Evolutionary conservation across 352 stramenopile species (phyloP), one percentile per base, ranked within the genome.

Genomic region (Achlya hypogyna): DNA sequence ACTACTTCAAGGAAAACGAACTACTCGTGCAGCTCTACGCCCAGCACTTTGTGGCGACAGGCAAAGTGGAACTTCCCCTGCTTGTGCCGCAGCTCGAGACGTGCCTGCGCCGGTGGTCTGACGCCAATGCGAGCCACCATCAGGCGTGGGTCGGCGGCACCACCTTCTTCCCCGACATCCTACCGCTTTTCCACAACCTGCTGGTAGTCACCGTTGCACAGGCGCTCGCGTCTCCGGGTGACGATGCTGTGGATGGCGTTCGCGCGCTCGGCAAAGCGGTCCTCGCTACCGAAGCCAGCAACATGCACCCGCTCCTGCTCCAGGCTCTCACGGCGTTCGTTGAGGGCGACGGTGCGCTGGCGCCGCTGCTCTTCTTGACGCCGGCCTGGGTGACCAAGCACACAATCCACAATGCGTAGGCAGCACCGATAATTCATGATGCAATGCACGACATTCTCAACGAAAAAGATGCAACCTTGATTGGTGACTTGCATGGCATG

Each of bases 1-100:
- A 92, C 62, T 92, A 86, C 63, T 92, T 87, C 54, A 78, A 75
- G 29, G 81, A 92, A 54, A 45, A 56, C 0, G 84, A 89, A 34
- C 69, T 88, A 20, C 49, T 87, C 28, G 81, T 80, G 18, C 84
- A 92, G 64, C 77, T 88, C 31, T 72, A 77, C 27, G 67, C 79
- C 9, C 75, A 74, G 63, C 74, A 78, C 35, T 38, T 86, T 40
- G 72, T 74, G 42, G 18, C 28, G 12, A 58, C 43, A 20, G 59
- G 59, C 22, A 38, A 25, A 20, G 35, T 66, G 6, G 10, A 12
- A 5, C 23, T 43, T 16, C 38, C 43, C 5, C 8, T 40, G 28
- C 5, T 66, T 10, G 0, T 66, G 16, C 4, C 28, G 4, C 16
- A 53, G 14, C 22, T 51, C 25, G 40, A 53, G 8, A n/a, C 59